Evolutionary conservation across 1,284 basidiomycete species (phyloP).

Genomic region (Laetiporus sulphureus): DNA sequence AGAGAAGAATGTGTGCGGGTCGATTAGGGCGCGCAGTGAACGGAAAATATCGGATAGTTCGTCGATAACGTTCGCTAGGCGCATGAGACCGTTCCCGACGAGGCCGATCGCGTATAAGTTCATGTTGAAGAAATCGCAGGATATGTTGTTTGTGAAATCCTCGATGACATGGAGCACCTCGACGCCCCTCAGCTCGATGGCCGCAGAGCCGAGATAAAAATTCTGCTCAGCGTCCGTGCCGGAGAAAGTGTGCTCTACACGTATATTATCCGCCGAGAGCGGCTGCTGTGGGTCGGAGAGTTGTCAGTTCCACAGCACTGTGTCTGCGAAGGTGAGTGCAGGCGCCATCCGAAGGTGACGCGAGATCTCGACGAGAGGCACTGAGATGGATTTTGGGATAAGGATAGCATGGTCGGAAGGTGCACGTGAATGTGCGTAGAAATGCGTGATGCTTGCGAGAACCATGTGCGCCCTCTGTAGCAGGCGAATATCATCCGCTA

Average conservation of each 20-base stretch:
- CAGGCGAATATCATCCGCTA: conserved; percentile 48
- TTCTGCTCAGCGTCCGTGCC: conserved; percentile 78
- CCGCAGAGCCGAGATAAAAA: conserved; percentile 85
- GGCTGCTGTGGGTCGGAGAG: conserved; percentile 47
- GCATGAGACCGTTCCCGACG: conserved; percentile 67
- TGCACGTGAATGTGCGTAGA: conserved; percentile 80
- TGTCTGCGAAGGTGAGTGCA: conserved; percentile 92
- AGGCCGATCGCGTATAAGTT: conserved; percentile 52
- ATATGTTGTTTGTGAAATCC: conserved; percentile 69
- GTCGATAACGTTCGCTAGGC: conserved; percentile 68
- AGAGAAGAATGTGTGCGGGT: conserved; percentile 89
- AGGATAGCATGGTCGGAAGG: conserved; percentile 34
- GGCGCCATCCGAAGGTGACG: conserved; percentile 80
- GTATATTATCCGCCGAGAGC: conserved; percentile 55
- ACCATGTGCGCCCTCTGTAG: conserved; percentile 86
- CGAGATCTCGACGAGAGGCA: conserved; percentile 81
- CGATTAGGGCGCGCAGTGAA: conserved; percentile 68
- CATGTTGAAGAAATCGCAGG: conserved; percentile 79
- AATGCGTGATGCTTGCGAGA: conserved; percentile 84
- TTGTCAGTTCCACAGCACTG: conserved; percentile 93
- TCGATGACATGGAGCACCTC: conserved; percentile 86
- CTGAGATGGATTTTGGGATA: conserved; percentile 71
- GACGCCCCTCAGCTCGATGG: conserved; percentile 83
- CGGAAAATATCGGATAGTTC: conserved; percentile 66
- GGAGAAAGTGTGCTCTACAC: conserved; percentile 75